These are phyloP conservation scores for Tetragonia tetragonoides DNA, from an alignment of 148 eudicot genomes.

Conservation along the genomic window DNA sequence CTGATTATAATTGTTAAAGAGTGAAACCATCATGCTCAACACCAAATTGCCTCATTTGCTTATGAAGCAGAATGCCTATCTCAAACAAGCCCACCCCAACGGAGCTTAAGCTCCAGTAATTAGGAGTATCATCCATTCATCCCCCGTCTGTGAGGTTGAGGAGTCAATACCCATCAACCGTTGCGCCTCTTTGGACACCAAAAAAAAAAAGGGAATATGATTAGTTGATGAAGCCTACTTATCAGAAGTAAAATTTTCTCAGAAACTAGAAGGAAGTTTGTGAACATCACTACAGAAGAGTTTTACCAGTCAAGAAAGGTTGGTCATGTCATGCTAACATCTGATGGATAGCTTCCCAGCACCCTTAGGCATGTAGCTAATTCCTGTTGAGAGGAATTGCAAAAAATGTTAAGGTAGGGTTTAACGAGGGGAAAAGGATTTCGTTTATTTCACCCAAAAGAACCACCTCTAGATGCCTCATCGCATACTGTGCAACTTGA, in stretches of 20 bases:
- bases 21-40: slow-evolving; percentile 32
- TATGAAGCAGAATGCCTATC: slow-evolving; percentile 25
- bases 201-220: too few species aligned
- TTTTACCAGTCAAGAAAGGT: neutral
- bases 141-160: too few species aligned
- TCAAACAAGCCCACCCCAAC: slow-evolving; percentile 22
- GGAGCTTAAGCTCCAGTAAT: too few species aligned
- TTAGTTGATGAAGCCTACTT: too few species aligned
- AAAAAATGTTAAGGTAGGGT: neutral
- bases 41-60: slow-evolving; percentile 31
- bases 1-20: slow-evolving; percentile 27
- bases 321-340: slow-evolving; percentile 42
- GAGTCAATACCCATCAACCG: too few species aligned
- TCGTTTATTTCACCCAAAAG: neutral
- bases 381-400: slow-evolving; percentile 37
- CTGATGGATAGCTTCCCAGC: slow-evolving; percentile 63
- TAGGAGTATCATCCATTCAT: too few species aligned
- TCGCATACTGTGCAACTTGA: slow-evolving; percentile 47
- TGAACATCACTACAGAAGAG: neutral
- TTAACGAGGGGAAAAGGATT: neutral
- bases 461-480: slow-evolving; percentile 53
- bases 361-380: slow-evolving; percentile 52
- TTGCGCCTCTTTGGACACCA: too few species aligned
- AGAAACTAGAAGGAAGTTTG: neutral
- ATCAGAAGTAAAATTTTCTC: too few species aligned